Evolutionary conservation across 2,329 filamentous ascomycete species (phyloP), one percentile per base, ranked within the genome.

Genomic region (Elsinoe australis): DNA sequence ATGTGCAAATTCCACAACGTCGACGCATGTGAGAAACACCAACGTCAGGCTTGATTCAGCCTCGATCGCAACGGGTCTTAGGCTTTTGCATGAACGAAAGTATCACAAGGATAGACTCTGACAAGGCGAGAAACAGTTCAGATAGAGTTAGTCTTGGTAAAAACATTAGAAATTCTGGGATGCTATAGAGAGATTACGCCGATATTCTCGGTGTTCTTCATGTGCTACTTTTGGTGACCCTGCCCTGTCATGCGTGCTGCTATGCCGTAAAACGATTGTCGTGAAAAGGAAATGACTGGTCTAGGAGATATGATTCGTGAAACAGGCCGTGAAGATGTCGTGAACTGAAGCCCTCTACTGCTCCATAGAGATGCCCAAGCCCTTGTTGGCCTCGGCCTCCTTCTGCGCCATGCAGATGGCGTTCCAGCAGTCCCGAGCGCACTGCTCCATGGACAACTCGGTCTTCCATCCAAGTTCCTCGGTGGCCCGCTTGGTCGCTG

Each of bases 341-440:
- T 44, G 39, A 44, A 17, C 29, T 15, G 35, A 29, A 17, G 39
- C 39, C 39, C 21, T 18, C 24, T 12, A 44, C 15, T 44, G 14
- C 39, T 44, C 39, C 39, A 44, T 47, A 29, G 31, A 22, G 31
- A 47, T 47, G 18, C 31, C 31, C 44, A 47, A 32, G 10, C 31
- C 31, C 32, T 24, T 14, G 17, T 12, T 32, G n/a, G n/a, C n/a
- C 44, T 47, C 9, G 21, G 35, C 17, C 18, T 45, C 21, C 36
- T 41, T 31, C 19, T 47, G 29, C 10, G 38, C 26, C 36, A 42
- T 49, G 12, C 22, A 47, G 18, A 54, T 39, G 7, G 52, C 52
- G 50, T 67, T 67, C 65, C 65, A 68, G 9, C 65, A 63, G 42
- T 67, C 64, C 8, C 53, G 51, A 5, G 64, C 61, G 50, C 65